Evolutionary conservation across 2,329 filamentous ascomycete genomes (phyloP).

Genomic region (Tolypocladium paradoxum): DNA sequence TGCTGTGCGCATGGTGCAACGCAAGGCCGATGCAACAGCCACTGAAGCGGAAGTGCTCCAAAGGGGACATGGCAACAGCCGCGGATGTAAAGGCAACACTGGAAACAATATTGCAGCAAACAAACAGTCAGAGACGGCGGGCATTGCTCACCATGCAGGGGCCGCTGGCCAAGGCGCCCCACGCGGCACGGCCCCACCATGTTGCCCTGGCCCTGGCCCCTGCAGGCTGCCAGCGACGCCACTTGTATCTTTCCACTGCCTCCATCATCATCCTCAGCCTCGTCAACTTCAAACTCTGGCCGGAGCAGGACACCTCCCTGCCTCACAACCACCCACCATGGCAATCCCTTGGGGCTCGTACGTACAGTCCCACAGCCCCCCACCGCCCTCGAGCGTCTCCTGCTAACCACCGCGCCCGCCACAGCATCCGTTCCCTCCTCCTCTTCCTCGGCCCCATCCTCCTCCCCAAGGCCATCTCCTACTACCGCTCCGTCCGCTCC

Average conservation of each 20-base stretch:
- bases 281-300: background rate
- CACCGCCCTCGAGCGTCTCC: background rate
- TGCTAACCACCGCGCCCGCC: constrained; percentile 5
- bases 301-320: background rate
- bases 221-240: background rate
- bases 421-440: constrained; percentile 42
- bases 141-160: too few relatives aligned
- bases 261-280: background rate
- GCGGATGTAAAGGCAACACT: too few relatives aligned
- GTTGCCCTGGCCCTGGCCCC: too few relatives aligned
- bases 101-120: background rate
- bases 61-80: too few relatives aligned
- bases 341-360: constrained; percentile 7
- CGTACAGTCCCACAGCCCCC: background rate
- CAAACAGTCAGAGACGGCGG: too few relatives aligned
- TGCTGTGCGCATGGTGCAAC: too few relatives aligned
- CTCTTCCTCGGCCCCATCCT: constrained; percentile 62
- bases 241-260: background rate
- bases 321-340: background rate
- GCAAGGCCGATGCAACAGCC: too few relatives aligned
- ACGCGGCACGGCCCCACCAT: background rate
- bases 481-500: constrained; percentile 46
- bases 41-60: too few relatives aligned
- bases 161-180: too few relatives aligned
- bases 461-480: constrained; percentile 53